Conservation (phyloP, 163 green algal genomes). For the Chlamydomonas reinhardtii region DNA sequence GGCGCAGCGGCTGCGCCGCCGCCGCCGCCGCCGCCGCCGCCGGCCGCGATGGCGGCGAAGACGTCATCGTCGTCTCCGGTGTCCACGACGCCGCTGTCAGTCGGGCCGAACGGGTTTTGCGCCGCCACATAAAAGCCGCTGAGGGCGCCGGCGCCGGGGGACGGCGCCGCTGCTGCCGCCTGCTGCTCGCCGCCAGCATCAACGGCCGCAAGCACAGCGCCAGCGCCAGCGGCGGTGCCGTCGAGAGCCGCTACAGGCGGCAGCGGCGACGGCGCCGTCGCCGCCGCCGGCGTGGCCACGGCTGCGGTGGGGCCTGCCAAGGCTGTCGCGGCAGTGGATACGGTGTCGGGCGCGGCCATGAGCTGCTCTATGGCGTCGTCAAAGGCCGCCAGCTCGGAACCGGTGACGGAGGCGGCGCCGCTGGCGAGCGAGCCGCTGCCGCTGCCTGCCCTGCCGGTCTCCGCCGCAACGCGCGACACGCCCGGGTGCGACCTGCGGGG, state of each 20-base stretch:
- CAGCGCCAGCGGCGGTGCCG: not conserved
- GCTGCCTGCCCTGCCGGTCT: too few species aligned
- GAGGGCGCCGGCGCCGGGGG: not conserved
- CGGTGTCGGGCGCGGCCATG: not conserved
- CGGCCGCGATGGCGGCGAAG: not conserved
- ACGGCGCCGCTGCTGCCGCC: not conserved
- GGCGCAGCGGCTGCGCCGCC: not conserved
- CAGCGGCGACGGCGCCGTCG: not conserved
- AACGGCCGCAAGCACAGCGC: too few species aligned
- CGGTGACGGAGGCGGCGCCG: not conserved
- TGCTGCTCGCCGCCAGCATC: too few species aligned
- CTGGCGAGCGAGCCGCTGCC: not conserved
- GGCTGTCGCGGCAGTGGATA: not conserved
- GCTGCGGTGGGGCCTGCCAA: not conserved
- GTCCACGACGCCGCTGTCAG: not conserved
- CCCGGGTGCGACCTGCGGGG: conserved; percentile 17
- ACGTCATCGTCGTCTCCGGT: not conserved
- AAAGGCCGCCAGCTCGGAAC: conserved; percentile 19
- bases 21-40: not conserved
- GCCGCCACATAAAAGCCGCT: conserved; percentile 8
- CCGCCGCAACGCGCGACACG: conserved; percentile 19
- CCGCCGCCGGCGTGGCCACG: not conserved
- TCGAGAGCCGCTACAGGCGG: not conserved
- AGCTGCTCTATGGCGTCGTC: conserved; percentile 33
- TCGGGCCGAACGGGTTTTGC: conserved; percentile 14